Conservation (phyloP, 352 stramenopile genomes). For the Achlya hypogyna region DNA sequence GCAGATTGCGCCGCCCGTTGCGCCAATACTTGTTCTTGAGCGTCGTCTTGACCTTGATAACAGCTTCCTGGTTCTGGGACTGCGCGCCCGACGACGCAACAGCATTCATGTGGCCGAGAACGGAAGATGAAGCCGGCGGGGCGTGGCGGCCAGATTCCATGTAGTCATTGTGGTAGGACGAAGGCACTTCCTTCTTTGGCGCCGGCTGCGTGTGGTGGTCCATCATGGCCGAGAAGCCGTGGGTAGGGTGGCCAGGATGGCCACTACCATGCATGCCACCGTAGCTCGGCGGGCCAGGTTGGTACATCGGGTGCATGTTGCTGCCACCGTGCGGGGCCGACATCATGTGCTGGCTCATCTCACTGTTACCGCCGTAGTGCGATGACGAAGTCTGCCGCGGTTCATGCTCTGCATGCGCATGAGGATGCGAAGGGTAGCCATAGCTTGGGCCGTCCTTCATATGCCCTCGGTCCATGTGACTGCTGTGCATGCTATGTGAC, state of each 20-base stretch:
- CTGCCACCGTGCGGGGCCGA: conserved; percentile 12
- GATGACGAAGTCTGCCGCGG: neutral
- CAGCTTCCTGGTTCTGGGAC: conserved; percentile 43
- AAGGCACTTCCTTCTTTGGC: conserved; percentile 32
- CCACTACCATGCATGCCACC: conserved; percentile 14
- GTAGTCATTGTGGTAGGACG: conserved; percentile 25
- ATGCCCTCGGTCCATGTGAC: neutral
- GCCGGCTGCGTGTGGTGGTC: conserved; percentile 23
- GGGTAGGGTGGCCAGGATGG: conserved; percentile 27
- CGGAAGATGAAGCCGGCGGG: neutral
- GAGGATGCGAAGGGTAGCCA: conserved; percentile 9
- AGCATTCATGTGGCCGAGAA: neutral
- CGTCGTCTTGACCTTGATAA: conserved; percentile 83
- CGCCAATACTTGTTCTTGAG: conserved; percentile 86
- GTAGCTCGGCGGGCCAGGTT: conserved; percentile 25
- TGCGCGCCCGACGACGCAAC: conserved; percentile 23
- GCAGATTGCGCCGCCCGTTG: conserved; percentile 83
- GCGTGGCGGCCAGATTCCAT: conserved; percentile 20
- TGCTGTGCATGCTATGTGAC: neutral
- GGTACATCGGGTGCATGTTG: conserved; percentile 27
- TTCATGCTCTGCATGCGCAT: conserved; percentile 15
- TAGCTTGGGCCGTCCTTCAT: neutral
- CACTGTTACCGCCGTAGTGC: conserved; percentile 12
- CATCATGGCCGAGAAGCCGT: conserved; percentile 52
- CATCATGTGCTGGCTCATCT: conserved; percentile 16